Conservation (phyloP, 164 flowering plant species). For the Vitis amurensis region DNA sequence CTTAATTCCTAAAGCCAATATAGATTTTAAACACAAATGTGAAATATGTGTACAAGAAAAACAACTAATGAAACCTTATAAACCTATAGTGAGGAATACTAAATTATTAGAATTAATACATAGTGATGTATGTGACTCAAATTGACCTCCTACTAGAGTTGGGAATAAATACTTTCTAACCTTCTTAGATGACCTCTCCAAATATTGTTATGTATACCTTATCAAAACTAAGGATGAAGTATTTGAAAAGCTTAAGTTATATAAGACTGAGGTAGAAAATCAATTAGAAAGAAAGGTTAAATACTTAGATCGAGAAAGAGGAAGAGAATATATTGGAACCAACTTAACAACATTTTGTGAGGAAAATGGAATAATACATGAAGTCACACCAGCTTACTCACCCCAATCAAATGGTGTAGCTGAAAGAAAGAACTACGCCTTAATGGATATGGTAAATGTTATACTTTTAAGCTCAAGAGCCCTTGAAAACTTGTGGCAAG, state of each 20-base stretch:
- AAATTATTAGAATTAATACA: not conserved
- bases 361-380: not conserved
- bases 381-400: not conserved
- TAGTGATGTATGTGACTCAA: not conserved
- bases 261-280: constrained; percentile 12
- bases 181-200: not conserved
- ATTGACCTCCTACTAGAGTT: not conserved
- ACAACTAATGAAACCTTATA: not conserved
- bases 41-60: constrained; percentile 2
- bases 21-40: not conserved
- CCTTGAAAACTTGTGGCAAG: not conserved
- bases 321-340: constrained; percentile 7
- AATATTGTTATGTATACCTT: constrained; percentile 4
- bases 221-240: constrained; percentile 2
- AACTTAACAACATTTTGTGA: not conserved
- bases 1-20: not conserved
- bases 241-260: not conserved
- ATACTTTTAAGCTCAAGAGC: not conserved
- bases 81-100: not conserved
- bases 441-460: not conserved
- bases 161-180: not conserved
- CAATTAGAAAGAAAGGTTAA: constrained; percentile 10
- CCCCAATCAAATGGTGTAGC: constrained; percentile 2
- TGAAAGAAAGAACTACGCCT: not conserved
- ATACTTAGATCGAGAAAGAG: not conserved